Base-by-base conservation (phyloP, 148 eudicot species). In the Heliosperma pusillum region DNA sequence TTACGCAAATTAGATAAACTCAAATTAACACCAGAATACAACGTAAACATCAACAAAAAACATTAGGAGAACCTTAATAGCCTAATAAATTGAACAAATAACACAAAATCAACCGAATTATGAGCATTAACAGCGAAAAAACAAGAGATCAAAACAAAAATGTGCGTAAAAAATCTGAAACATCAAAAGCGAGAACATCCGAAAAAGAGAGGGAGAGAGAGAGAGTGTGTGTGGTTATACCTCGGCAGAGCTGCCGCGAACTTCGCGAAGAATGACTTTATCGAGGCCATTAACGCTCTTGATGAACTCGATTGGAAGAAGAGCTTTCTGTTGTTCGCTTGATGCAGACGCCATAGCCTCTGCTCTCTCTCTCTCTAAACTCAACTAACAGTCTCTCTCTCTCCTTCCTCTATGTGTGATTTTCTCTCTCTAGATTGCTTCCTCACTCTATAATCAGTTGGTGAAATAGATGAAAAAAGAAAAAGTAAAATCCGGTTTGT, bases 201-300 rank as follows among this genome's bases (percentile, higher is more conserved):
- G 53, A 50, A 29, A 61, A 68, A 13, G 21, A 11, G 16, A 33
- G 20, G 16, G 52, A 66, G 70, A 69, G 21, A 62, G 9, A 1
- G 70, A 27, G 29, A 17, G 55, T 12, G 3, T 10, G 19, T n/a
- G 47, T 12, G 61, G 25, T 17, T 10, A 10, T 79, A 94, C 99
- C 93, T 95, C 99, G 26, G 82, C 94, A 42, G 97, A 89, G 74
- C 87, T 75, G 57, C 93, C 93, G 63, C 91, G 90, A 69, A 80
- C 66, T 45, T 88, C 91, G 7, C 92, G 97, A 74, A 93, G 97
- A 62, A 93, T 69, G 77, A 93, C 71, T 83, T 91, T 91, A 0
- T 89, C 89, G 63, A 91, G 88, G 85, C 94, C 91, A 83, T 91
- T 93, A 57, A 79, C 63, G 79, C 95, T 94, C 82, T 85, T 86